Conservation (phyloP, 441 rosid species). For the Dalechampia spathulata region DNA sequence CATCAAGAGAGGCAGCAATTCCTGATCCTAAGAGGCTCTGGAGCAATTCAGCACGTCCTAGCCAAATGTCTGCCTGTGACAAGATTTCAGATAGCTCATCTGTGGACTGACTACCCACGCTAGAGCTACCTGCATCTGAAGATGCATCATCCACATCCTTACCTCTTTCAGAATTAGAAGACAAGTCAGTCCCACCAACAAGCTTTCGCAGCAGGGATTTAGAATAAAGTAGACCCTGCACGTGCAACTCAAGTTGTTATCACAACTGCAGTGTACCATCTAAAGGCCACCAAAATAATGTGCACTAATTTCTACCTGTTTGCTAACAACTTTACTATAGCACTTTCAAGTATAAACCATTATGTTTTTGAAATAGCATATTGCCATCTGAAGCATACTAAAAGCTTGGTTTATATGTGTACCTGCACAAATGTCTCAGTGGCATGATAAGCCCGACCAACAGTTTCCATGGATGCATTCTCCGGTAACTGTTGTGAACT, state of each 20-base stretch:
- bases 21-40: constrained; percentile 98
- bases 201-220: constrained; percentile 81
- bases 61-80: constrained; percentile 72
- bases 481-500: constrained; percentile 81
- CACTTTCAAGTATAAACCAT: constrained; percentile 9
- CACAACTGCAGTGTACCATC: constrained; percentile 4
- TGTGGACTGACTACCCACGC: constrained; percentile 76
- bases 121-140: constrained; percentile 93
- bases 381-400: constrained; percentile 1
- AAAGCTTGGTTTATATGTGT: constrained; percentile 11
- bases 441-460: constrained; percentile 91
- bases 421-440: constrained; percentile 97
- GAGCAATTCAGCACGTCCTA: constrained; percentile 95
- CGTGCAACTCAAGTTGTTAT: constrained; percentile 16
- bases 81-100: constrained; percentile 78
- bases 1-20: constrained; percentile 92
- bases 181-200: constrained; percentile 52
- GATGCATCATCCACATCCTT: constrained; percentile 84
- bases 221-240: constrained; percentile 81
- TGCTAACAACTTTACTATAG: background rate
- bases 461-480: constrained; percentile 83
- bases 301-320: background rate
- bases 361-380: constrained; percentile 4
- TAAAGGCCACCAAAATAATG: background rate
- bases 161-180: constrained; percentile 55